Percentiles rank a stretch among this genome's conserved stretches.
These are phyloP conservation scores for Diaporthe eres DNA, from an alignment of 2,329 filamentous ascomycete species.

Conservation along the genomic window DNA sequence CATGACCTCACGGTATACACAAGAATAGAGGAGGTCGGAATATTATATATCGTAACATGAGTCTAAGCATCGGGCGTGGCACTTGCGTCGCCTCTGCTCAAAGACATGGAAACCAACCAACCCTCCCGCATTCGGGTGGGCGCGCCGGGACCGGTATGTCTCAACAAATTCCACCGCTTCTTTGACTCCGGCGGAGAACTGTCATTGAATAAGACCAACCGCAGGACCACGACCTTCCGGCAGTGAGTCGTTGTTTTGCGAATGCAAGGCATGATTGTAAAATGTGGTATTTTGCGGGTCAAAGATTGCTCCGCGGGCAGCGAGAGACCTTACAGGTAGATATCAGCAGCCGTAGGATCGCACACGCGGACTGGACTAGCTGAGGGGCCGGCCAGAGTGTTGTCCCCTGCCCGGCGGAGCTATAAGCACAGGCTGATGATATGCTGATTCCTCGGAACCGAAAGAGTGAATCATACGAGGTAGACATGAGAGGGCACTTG, in stretches of 20 bases:
- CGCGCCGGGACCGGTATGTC: not conserved
- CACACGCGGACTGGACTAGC: not conserved
- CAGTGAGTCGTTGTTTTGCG: no score
- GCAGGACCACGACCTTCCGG: not conserved
- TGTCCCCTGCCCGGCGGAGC: not conserved
- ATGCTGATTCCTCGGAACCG: not conserved
- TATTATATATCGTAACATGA: not conserved
- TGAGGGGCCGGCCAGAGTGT: not conserved
- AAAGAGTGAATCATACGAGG: not conserved
- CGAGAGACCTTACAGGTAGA: not conserved
- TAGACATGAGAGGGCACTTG: not conserved
- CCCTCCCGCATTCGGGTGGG: not conserved
- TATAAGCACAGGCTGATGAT: not conserved
- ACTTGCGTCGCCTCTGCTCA: not conserved
- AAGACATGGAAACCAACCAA: not conserved
- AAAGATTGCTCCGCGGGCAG: not conserved
- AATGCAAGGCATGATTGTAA: not conserved
- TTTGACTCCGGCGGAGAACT: not conserved
- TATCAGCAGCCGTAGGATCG: not conserved
- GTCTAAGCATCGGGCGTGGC: not conserved
- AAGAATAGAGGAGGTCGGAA: not conserved
- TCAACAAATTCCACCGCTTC: not conserved
- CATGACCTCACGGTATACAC: not conserved
- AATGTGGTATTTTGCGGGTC: not conserved
- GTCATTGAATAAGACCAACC: not conserved